A percentile compares a stretch with the other conserved stretches of the same genome.
phyloP scores from a whole-genome alignment of 2,329 filamentous ascomycete genomes.

The Botryotinia convoluta region DNA sequence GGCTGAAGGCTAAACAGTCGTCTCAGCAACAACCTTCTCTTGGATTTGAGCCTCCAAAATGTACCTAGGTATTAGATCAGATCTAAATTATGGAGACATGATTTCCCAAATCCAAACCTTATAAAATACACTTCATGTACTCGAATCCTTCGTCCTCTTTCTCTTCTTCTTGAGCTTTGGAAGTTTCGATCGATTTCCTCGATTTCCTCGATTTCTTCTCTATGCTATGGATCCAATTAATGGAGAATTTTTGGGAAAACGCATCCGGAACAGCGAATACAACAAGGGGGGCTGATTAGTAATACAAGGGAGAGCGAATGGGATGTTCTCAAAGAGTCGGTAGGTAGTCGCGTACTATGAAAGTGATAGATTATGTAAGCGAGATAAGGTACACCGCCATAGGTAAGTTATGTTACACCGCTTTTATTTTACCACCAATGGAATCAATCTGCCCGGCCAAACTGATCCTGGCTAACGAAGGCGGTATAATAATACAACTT shows the following conservation, averaged over 20 bases:
- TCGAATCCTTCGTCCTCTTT: neutral
- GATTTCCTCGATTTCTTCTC: neutral
- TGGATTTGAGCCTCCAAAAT: neutral
- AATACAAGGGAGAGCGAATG: neutral
- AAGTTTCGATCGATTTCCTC: neutral
- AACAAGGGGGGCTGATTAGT: neutral
- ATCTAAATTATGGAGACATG: neutral
- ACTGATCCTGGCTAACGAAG: neutral
- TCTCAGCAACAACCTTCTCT: constrained; percentile 13
- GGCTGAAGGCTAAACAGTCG: constrained; percentile 11
- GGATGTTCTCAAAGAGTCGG: too few relatives aligned
- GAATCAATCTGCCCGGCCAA: neutral
- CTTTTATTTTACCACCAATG: neutral
- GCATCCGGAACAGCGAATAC: neutral
- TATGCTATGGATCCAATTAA: neutral
- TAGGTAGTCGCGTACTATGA: too few relatives aligned
- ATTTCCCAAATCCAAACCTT: neutral
- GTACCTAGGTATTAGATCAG: neutral
- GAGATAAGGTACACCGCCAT: neutral
- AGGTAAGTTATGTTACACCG: neutral
- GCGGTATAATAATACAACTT: neutral
- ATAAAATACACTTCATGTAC: neutral
- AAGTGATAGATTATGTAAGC: neutral
- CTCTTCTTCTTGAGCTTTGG: neutral
- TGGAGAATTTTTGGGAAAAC: neutral